Conservation (phyloP, 148 eudicot species). For the Simmondsia chinensis region DNA sequence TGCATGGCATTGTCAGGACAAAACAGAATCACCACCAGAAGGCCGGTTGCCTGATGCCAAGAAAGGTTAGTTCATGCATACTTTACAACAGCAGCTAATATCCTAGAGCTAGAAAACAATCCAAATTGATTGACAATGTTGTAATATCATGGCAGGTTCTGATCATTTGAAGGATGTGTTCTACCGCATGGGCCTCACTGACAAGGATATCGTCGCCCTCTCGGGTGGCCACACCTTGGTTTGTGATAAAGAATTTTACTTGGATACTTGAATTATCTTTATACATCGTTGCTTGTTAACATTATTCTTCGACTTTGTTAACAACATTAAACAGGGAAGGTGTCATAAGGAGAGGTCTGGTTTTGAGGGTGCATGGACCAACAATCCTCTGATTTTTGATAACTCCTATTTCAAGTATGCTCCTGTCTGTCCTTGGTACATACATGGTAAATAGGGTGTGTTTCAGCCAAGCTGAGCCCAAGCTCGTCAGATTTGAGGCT, state of each 20-base stretch:
- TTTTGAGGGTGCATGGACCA: slow-evolving; percentile 54
- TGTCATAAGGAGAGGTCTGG: slow-evolving; percentile 67
- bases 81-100: too few relatives aligned
- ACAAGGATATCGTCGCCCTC: slow-evolving; percentile 52
- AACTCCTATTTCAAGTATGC: slow-evolving; percentile 48
- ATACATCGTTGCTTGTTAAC: not conserved
- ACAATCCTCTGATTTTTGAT: slow-evolving; percentile 50
- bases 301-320: not conserved
- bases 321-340: slow-evolving; percentile 30
- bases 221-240: slow-evolving; percentile 66
- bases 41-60: slow-evolving; percentile 61
- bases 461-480: not conserved
- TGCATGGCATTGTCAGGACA: slow-evolving; percentile 32
- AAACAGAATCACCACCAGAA: slow-evolving; percentile 50
- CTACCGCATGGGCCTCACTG: slow-evolving; percentile 46
- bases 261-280: too few relatives aligned
- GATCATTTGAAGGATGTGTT: slow-evolving; percentile 55
- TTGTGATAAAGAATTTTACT: too few relatives aligned
- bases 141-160: slow-evolving; percentile 17
- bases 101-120: too few relatives aligned
- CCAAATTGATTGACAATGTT: not conserved
- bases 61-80: slow-evolving; percentile 24
- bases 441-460: not conserved
- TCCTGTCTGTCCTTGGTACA: not conserved
- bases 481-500: too few relatives aligned